Evolutionary conservation across 768 basidiomycete species (phyloP).

Genomic region (Gelatoporia subvermispora): DNA sequence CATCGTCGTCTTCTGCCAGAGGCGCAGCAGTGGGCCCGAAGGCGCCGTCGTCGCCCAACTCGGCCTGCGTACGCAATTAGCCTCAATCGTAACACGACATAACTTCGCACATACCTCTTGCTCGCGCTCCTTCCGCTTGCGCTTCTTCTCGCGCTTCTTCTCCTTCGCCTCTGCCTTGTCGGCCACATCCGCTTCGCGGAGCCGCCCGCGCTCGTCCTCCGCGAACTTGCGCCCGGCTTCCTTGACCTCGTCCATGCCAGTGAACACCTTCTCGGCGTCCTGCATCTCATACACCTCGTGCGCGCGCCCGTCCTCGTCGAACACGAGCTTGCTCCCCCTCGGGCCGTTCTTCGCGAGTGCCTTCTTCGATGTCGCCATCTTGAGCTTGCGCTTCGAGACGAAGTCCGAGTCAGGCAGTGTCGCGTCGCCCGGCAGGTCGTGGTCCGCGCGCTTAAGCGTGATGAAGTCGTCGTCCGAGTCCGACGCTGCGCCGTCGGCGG

Average conservation of each 20-base stretch:
- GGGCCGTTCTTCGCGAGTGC: slow-evolving; percentile 58
- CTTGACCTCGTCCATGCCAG: slow-evolving; percentile 46
- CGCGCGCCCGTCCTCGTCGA: slow-evolving; percentile 81
- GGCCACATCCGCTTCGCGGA: slow-evolving; percentile 61
- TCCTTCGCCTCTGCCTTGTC: slow-evolving; percentile 85
- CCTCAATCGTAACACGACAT: neutral
- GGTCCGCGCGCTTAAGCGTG: slow-evolving; percentile 88
- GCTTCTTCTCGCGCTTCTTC: slow-evolving; percentile 88
- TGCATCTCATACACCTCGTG: slow-evolving; percentile 84
- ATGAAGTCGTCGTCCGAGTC: slow-evolving; percentile 78
- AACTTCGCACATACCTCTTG: slow-evolving; percentile 25
- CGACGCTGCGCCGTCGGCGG: slow-evolving; percentile 36
- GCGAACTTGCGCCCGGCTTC: slow-evolving; percentile 68
- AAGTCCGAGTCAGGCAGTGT: slow-evolving; percentile 38
- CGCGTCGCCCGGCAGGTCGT: slow-evolving; percentile 48
- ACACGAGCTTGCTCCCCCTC: slow-evolving; percentile 69
- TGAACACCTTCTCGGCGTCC: slow-evolving; percentile 61
- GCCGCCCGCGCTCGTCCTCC: slow-evolving; percentile 65
- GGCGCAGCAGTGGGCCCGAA: slow-evolving; percentile 25
- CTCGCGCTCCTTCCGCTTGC: slow-evolving; percentile 83
- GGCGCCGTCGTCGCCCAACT: neutral
- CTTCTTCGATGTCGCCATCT: slow-evolving; percentile 69
- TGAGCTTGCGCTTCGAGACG: slow-evolving; percentile 85
- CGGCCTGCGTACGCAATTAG: neutral
- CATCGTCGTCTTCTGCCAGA: slow-evolving; percentile 45